Evolutionary conservation across 257 asterid species (phyloP).

Genomic region (Primulina huaijiensis): DNA sequence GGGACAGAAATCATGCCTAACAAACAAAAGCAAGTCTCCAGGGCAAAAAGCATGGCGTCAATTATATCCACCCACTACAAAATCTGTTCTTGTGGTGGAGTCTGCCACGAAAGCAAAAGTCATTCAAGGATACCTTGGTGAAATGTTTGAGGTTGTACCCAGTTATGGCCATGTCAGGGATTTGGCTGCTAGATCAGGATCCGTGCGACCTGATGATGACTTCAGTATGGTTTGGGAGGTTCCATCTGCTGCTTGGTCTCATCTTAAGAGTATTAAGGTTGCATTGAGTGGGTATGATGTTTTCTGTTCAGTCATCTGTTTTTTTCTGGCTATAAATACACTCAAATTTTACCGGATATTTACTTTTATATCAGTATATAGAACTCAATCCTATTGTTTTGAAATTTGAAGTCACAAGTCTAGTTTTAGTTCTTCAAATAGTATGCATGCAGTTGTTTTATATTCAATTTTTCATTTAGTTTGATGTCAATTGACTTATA

Average conservation of each 20-base stretch:
- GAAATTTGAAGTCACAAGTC: not conserved
- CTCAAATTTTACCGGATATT: constrained; percentile 2
- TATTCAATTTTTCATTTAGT: not conserved
- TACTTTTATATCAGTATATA: not conserved
- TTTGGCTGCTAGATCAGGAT: constrained; percentile 96
- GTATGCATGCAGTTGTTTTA: constrained; percentile 6
- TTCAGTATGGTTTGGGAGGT: constrained; percentile 99
- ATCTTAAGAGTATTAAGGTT: constrained; percentile 81
- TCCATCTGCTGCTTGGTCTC: constrained; percentile 95
- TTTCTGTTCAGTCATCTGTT: constrained; percentile 23
- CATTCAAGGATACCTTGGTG: constrained; percentile 93
- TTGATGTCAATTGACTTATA: constrained; percentile 11
- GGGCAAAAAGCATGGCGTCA: constrained; percentile 46
- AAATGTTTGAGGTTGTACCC: constrained; percentile 88
- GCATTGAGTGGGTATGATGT: constrained; percentile 78
- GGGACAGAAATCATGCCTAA: constrained; percentile 25
- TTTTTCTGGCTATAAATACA: constrained; percentile 5
- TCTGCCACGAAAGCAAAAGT: constrained; percentile 84
- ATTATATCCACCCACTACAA: constrained; percentile 71
- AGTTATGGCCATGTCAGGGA: constrained; percentile 97
- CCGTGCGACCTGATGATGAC: constrained; percentile 92
- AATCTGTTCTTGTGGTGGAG: constrained; percentile 82
- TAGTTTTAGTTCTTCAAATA: not conserved
- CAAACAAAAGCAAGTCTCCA: constrained; percentile 31
- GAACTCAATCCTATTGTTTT: not conserved